Conservation (phyloP, 441 rosid species). For the Geranium incanum region DNA sequence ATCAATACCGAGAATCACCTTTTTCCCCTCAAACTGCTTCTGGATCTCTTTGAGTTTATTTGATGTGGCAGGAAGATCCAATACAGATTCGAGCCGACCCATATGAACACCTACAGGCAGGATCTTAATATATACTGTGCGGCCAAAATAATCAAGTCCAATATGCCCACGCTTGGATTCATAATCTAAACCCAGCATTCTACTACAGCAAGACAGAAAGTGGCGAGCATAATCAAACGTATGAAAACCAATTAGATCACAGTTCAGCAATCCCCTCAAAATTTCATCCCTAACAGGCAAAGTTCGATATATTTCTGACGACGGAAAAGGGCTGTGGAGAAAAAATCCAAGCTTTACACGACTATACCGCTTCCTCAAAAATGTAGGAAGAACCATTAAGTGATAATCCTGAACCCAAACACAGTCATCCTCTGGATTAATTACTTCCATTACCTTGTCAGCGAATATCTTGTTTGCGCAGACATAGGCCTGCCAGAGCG, state of each 20-base stretch:
- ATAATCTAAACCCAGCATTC: slow-evolving; percentile 86
- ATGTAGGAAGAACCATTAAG: slow-evolving; percentile 83
- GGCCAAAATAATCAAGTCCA: slow-evolving; percentile 86
- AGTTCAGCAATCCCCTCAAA: slow-evolving; percentile 67
- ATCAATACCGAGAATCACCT: slow-evolving; percentile 65
- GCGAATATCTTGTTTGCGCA: slow-evolving; percentile 83
- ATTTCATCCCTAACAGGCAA: slow-evolving; percentile 77
- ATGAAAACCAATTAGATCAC: slow-evolving; percentile 82
- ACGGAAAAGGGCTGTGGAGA: slow-evolving; percentile 65
- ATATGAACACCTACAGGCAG: slow-evolving; percentile 81
- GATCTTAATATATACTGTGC: slow-evolving; percentile 73
- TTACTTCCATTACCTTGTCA: slow-evolving; percentile 80
- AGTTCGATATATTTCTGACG: slow-evolving; percentile 81
- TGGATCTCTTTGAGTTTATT: slow-evolving; percentile 59
- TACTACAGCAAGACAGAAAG: slow-evolving; percentile 86
- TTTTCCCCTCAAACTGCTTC: slow-evolving; percentile 52
- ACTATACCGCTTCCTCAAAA: slow-evolving; percentile 58
- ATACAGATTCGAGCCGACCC: slow-evolving; percentile 79
- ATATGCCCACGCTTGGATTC: slow-evolving; percentile 90
- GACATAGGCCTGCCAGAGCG: slow-evolving; percentile 82
- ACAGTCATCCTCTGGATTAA: slow-evolving; percentile 74
- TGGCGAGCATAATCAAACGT: slow-evolving; percentile 31
- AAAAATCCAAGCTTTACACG: slow-evolving; percentile 83
- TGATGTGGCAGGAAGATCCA: slow-evolving; percentile 62
- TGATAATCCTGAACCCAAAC: slow-evolving; percentile 71